Evolutionary conservation across 306 rosid genomes (phyloP).

Genomic region (Vicia faba): DNA sequence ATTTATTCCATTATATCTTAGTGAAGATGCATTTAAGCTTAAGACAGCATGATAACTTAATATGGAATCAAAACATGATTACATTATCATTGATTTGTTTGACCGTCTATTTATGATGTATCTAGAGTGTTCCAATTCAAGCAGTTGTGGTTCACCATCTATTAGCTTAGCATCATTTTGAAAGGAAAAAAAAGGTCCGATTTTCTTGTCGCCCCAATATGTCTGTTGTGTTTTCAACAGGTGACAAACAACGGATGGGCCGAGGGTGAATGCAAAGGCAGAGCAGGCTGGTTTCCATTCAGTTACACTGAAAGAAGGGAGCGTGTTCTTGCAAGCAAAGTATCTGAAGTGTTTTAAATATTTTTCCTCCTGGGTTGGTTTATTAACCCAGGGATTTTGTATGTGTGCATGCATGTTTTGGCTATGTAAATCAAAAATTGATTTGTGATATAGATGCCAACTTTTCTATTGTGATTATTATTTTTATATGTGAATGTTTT

Average conservation of each 20-base stretch:
- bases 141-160: conserved; percentile 5
- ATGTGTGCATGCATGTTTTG: conserved; percentile 41
- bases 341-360: conserved; percentile 67
- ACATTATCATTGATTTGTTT: conserved; percentile 11
- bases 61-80: conserved; percentile 29
- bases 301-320: conserved; percentile 74
- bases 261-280: conserved; percentile 89
- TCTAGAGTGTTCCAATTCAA: conserved; percentile 23
- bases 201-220: conserved; percentile 31
- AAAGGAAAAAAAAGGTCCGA: not conserved
- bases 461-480: conserved; percentile 30
- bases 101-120: conserved; percentile 24
- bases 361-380: conserved; percentile 30
- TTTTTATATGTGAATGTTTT: conserved; percentile 35
- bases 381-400: conserved; percentile 38
- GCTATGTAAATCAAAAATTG: conserved; percentile 33
- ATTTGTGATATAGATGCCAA: conserved; percentile 44
- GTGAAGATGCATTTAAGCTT: conserved; percentile 12
- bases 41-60: conserved; percentile 19
- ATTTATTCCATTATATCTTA: conserved; percentile 16
- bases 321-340: conserved; percentile 86
- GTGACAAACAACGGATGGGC: conserved; percentile 77
- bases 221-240: conserved; percentile 41
- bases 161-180: conserved; percentile 23
- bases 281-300: conserved; percentile 81